Percentiles rank a stretch among this genome's conserved stretches.
Evolutionary conservation across 2,329 filamentous ascomycete genomes (phyloP).

Genomic region (Periconia digitata): DNA sequence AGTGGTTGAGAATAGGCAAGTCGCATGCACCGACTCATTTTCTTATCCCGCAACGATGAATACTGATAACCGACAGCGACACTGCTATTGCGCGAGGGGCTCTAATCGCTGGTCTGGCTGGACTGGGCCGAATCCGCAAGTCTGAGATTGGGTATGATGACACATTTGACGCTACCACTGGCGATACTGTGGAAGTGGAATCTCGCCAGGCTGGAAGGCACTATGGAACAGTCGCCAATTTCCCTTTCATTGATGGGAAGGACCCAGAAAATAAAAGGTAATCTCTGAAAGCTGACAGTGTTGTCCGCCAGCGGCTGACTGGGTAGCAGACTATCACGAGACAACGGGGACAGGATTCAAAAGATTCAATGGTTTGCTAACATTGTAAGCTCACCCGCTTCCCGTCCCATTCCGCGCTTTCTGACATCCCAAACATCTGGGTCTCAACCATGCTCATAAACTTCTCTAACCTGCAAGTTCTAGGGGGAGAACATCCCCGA

Average conservation of each 20-base stretch:
- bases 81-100: constrained; percentile 3
- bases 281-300: not conserved
- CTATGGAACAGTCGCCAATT: not conserved
- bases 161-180: not conserved
- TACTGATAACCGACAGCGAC: not conserved
- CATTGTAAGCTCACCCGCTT: not conserved
- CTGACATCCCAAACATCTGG: not conserved
- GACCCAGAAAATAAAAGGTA: not conserved
- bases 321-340: not conserved
- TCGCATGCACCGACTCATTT: not conserved
- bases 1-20: not conserved
- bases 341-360: constrained; percentile 3
- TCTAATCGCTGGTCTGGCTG: constrained; percentile 1
- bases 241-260: not conserved
- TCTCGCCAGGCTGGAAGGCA: constrained; percentile 1
- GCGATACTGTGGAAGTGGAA: not conserved
- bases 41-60: not conserved
- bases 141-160: not conserved
- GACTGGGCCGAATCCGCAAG: not conserved
- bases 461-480: not conserved
- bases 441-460: no score
- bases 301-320: not conserved
- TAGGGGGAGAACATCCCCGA: constrained; percentile 3
- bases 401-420: not conserved
- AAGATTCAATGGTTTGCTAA: constrained; percentile 3